Percentiles rank a stretch among this genome's conserved stretches.
These are phyloP conservation scores for Kwoniella dendrophila DNA, from an alignment of 768 basidiomycete species.

Conservation along the genomic window DNA sequence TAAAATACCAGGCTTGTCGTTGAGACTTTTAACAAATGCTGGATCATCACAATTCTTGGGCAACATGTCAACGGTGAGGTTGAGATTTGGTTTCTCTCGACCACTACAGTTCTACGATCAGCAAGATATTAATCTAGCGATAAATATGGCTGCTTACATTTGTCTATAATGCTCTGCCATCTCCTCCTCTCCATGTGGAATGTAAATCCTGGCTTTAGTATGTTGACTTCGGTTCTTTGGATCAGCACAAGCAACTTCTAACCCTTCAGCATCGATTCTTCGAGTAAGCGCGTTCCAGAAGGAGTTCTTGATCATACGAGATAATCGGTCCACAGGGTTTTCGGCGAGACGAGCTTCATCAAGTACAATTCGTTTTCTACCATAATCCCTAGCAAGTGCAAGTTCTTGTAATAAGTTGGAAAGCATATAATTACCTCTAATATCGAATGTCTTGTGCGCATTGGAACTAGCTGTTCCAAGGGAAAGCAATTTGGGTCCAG, in stretches of 20 bases:
- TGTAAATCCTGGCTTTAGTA: slow-evolving; percentile 88
- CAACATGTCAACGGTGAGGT: slow-evolving; percentile 86
- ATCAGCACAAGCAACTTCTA: slow-evolving; percentile 96
- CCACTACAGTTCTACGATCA: slow-evolving; percentile 60
- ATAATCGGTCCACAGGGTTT: slow-evolving; percentile 94
- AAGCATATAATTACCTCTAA: slow-evolving; percentile 98
- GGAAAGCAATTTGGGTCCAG: slow-evolving; percentile 93
- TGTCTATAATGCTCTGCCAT: slow-evolving; percentile 95
- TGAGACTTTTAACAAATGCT: slow-evolving; percentile 84
- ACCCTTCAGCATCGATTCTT: slow-evolving; percentile 92
- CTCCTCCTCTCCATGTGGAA: slow-evolving; percentile 86
- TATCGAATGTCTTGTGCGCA: slow-evolving; percentile 96
- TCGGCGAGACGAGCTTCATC: slow-evolving; percentile 97
- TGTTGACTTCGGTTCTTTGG: slow-evolving; percentile 95
- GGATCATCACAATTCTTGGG: slow-evolving; percentile 86
- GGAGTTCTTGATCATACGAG: slow-evolving; percentile 94
- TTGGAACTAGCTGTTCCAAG: slow-evolving; percentile 96
- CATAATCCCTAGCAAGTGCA: slow-evolving; percentile 91
- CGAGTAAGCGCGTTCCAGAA: slow-evolving; percentile 98
- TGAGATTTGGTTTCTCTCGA: slow-evolving; percentile 86
- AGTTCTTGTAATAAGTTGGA: slow-evolving; percentile 99
- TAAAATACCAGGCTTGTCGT: slow-evolving; percentile 89
- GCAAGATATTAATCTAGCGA: slow-evolving; percentile 3
- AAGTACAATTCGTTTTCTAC: slow-evolving; percentile 93
- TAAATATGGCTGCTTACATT: slow-evolving; percentile 60